These are phyloP conservation scores for Penicillium sp. DNA, from an alignment of 2,329 filamentous ascomycete genomes.

Conservation along the genomic window DNA sequence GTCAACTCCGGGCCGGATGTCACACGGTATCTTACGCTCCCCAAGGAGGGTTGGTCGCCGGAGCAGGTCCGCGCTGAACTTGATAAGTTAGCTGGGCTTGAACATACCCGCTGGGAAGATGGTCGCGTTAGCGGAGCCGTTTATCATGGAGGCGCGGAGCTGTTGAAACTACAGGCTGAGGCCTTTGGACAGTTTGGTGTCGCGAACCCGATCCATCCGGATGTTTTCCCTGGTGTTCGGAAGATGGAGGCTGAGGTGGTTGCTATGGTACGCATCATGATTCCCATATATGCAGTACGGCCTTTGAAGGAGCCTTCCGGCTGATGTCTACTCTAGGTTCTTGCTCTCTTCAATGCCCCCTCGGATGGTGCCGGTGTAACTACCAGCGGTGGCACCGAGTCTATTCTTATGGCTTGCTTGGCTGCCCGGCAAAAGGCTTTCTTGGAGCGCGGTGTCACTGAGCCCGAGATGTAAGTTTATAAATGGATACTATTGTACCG, in stretches of 20 bases:
- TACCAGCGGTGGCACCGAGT: conserved; percentile 91
- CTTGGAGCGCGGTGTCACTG: conserved; percentile 77
- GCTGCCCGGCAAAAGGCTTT: conserved; percentile 87
- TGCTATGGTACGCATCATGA: conserved; percentile 69
- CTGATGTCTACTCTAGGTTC: conserved; percentile 44
- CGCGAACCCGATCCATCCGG: conserved; percentile 93
- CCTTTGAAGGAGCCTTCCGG: neutral
- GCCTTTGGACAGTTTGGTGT: conserved; percentile 94
- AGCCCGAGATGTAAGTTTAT: conserved; percentile 80
- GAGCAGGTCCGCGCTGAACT: conserved; percentile 80
- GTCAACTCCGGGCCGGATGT: conserved; percentile 69
- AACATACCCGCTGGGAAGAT: conserved; percentile 96
- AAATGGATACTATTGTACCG: neutral
- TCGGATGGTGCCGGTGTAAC: conserved; percentile 81
- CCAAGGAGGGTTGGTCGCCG: conserved; percentile 76
- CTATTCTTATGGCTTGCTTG: conserved; percentile 92
- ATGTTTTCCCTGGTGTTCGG: conserved; percentile 94
- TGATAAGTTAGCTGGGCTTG: conserved; percentile 73
- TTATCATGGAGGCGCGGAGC: conserved; percentile 83
- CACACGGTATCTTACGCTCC: conserved; percentile 71
- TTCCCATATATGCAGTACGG: neutral
- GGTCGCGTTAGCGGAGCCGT: conserved; percentile 91
- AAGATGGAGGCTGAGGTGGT: conserved; percentile 99
- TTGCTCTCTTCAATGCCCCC: conserved; percentile 85
- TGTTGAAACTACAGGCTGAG: conserved; percentile 82